phyloP scores from a whole-genome alignment of 495 filamentous ascomycete genomes.

The Halenospora varia region DNA sequence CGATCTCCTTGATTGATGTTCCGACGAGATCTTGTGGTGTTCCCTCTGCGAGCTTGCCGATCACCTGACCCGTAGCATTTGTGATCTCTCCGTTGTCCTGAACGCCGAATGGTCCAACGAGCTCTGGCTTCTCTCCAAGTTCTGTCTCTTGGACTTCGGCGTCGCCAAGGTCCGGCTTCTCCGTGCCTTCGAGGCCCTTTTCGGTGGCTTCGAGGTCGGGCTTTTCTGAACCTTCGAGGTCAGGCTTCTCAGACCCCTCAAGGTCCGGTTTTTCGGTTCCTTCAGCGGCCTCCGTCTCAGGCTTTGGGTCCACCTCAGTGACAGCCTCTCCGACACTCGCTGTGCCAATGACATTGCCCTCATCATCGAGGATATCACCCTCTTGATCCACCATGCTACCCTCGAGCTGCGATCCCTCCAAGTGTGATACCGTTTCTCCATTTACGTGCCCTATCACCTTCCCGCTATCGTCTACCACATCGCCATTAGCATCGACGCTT shows the following conservation, averaged over 20 bases:
- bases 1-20: slow-evolving; percentile 55
- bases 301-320: slow-evolving; percentile 12
- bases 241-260: slow-evolving; percentile 8
- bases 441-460: slow-evolving; percentile 61
- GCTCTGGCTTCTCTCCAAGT: slow-evolving; percentile 15
- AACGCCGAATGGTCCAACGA: slow-evolving; percentile 38
- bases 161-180: neutral
- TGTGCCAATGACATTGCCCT: slow-evolving; percentile 71
- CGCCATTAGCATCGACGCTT: slow-evolving; percentile 67
- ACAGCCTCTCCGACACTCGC: slow-evolving; percentile 44
- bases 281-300: slow-evolving; percentile 7
- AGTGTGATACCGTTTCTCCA: slow-evolving; percentile 43
- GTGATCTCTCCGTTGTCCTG: slow-evolving; percentile 52
- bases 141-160: neutral
- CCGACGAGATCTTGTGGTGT: slow-evolving; percentile 58
- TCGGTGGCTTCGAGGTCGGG: neutral
- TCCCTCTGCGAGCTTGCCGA: slow-evolving; percentile 57
- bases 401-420: too few species aligned
- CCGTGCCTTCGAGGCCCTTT: neutral
- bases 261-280: neutral
- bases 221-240: slow-evolving; percentile 5
- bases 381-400: slow-evolving; percentile 74
- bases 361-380: slow-evolving; percentile 76
- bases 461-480: slow-evolving; percentile 65
- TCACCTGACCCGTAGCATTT: slow-evolving; percentile 47